Evolutionary conservation across 2,329 filamentous ascomycete species (phyloP).

Genomic region (Hirsutella minnesotensis): DNA sequence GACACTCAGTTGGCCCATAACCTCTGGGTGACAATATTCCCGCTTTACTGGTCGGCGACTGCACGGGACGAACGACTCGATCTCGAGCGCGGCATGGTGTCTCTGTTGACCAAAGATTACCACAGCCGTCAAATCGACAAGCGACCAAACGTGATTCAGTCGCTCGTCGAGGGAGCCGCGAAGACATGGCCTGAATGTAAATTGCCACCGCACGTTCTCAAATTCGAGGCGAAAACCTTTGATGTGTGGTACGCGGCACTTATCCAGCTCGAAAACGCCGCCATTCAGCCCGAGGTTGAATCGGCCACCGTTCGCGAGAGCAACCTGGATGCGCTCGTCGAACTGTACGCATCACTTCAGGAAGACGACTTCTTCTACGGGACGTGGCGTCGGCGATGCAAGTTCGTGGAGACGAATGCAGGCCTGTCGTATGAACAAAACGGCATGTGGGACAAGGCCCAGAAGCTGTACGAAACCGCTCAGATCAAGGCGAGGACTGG

Average conservation of each 20-base stretch:
- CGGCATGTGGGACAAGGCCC: conserved; percentile 98
- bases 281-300: conserved; percentile 73
- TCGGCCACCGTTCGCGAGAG: conserved; percentile 80
- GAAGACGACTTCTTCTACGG: conserved; percentile 98
- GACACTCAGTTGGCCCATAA: conserved; percentile 73
- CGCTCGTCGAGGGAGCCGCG: conserved; percentile 77
- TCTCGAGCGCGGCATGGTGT: conserved; percentile 82
- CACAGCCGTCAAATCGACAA: conserved; percentile 90
- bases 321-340: conserved; percentile 89
- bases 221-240: conserved; percentile 87
- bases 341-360: conserved; percentile 79
- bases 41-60: conserved; percentile 84
- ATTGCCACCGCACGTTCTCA: conserved; percentile 89
- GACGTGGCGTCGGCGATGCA: conserved; percentile 86
- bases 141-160: conserved; percentile 89
- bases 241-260: conserved; percentile 96
- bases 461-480: conserved; percentile 90
- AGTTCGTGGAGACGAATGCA: conserved; percentile 95
- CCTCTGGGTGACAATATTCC: conserved; percentile 85
- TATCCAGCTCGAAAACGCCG: conserved; percentile 79
- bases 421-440: conserved; percentile 97
- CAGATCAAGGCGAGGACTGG: conserved; percentile 96
- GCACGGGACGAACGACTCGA: conserved; percentile 81
- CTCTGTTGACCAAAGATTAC: conserved; percentile 85
- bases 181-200: conserved; percentile 79